Percentiles rank a stretch among this genome's conserved stretches.
Conservation (phyloP, 805 yeast genomes). For the Yarrowia bubula region DNA sequence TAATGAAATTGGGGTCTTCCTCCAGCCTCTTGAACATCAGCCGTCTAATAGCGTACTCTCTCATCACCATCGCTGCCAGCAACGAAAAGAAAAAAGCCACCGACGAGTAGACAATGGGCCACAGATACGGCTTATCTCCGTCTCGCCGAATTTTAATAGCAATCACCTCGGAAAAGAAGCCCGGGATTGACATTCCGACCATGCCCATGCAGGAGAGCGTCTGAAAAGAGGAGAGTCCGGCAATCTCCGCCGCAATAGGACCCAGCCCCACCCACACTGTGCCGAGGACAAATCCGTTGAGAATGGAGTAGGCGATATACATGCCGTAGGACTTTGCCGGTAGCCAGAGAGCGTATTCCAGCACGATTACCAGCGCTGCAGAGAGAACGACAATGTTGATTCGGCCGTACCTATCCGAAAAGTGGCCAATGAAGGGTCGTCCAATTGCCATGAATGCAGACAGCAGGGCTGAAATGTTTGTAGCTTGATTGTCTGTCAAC, state of each 20-base stretch:
- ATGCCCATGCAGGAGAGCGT: slow-evolving; percentile 18
- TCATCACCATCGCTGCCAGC: slow-evolving; percentile 1
- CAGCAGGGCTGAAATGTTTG: slow-evolving; percentile 37
- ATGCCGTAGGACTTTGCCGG: slow-evolving; percentile 30
- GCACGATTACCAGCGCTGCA: slow-evolving; percentile 37
- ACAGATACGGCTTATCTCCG: slow-evolving; percentile 18
- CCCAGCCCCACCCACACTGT: slow-evolving; percentile 22
- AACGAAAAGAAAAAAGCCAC: slow-evolving; percentile 13
- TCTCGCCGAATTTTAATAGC: slow-evolving; percentile 22
- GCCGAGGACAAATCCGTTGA: slow-evolving; percentile 43
- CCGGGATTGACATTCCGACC: slow-evolving; percentile 19
- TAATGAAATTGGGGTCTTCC: not conserved
- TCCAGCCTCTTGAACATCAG: not conserved
- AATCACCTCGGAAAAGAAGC: slow-evolving; percentile 24
- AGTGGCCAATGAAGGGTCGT: slow-evolving; percentile 48
- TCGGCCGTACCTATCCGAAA: slow-evolving; percentile 51
- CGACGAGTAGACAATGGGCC: slow-evolving; percentile 27
- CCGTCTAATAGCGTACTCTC: slow-evolving; percentile 7
- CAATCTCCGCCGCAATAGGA: slow-evolving; percentile 21
- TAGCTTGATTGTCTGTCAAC: slow-evolving; percentile 30
- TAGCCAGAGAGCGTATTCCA: slow-evolving; percentile 32
- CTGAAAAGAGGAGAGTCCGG: not conserved
- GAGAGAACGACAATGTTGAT: slow-evolving; percentile 42
- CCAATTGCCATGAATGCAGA: slow-evolving; percentile 47
- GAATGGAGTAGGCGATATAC: slow-evolving; percentile 35